Conservation (phyloP, 2,329 filamentous ascomycete species). For the Scytalidium sp. region DNA sequence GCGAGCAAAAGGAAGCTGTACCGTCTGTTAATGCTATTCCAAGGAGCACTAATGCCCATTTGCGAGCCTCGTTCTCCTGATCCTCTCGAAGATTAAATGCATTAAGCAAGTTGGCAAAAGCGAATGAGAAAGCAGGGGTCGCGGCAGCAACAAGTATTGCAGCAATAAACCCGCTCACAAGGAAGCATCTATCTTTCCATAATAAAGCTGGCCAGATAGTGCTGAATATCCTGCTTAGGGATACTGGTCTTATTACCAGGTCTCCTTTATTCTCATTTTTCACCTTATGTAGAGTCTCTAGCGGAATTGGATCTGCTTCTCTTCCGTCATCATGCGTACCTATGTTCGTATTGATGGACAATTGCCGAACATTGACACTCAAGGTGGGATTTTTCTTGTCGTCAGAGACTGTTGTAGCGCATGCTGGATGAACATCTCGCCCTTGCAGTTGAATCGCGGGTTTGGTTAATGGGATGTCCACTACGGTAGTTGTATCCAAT, state of each 20-base stretch:
- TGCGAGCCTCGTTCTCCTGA: slow-evolving; percentile 16
- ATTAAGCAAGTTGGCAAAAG: slow-evolving; percentile 69
- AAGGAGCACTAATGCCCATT: slow-evolving; percentile 70
- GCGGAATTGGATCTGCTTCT: background rate
- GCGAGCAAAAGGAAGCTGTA: slow-evolving; percentile 59
- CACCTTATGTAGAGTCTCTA: background rate
- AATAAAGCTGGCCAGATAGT: slow-evolving; percentile 70
- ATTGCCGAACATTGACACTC: too few species aligned
- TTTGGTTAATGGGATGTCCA: background rate
- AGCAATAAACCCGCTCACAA: slow-evolving; percentile 56
- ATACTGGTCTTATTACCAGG: slow-evolving; percentile 1
- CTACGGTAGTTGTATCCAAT: background rate
- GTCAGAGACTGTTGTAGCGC: too few species aligned
- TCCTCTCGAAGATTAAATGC: slow-evolving; percentile 58
- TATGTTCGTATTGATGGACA: too few species aligned
- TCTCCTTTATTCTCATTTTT: background rate
- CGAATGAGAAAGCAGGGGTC: slow-evolving; percentile 62
- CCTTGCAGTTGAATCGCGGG: background rate
- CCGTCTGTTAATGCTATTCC: slow-evolving; percentile 67
- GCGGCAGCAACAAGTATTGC: slow-evolving; percentile 20
- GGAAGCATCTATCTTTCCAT: slow-evolving; percentile 43
- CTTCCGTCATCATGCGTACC: too few species aligned
- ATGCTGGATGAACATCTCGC: too few species aligned
- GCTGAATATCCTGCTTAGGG: slow-evolving; percentile 54
- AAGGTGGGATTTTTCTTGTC: too few species aligned